Evolutionary conservation across 1,284 basidiomycete species (phyloP).

Genomic region (Ganoderma lingzhi): DNA sequence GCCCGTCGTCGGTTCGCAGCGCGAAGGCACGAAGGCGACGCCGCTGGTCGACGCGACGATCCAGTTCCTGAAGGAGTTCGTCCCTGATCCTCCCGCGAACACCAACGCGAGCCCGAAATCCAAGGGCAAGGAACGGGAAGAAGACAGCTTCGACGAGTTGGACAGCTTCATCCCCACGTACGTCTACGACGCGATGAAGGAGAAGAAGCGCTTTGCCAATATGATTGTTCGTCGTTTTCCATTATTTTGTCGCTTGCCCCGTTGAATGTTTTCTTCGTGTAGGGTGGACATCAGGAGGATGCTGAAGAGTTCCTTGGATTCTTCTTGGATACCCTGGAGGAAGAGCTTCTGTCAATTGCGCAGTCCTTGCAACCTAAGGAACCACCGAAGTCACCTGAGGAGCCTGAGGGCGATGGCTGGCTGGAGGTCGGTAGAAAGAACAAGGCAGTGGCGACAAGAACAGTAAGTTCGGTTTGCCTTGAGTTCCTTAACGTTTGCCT

Average conservation of each 20-base stretch:
- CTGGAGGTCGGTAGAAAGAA: constrained; percentile 94
- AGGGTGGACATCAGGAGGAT: constrained; percentile 96
- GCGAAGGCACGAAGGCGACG: constrained; percentile 59
- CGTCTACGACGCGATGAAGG: constrained; percentile 96
- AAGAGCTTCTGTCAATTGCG: constrained; percentile 83
- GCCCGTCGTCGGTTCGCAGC: constrained; percentile 40
- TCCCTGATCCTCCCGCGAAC: constrained; percentile 42
- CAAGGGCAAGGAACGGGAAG: constrained; percentile 47
- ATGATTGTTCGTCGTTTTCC: constrained; percentile 75
- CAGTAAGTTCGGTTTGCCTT: constrained; percentile 54
- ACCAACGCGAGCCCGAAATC: constrained; percentile 43
- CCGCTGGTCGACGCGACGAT: constrained; percentile 88
- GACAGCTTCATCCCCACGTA: constrained; percentile 89
- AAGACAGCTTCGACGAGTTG: constrained; percentile 51
- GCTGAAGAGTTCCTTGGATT: constrained; percentile 99
- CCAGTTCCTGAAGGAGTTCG: constrained; percentile 85
- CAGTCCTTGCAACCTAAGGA: constrained; percentile 52
- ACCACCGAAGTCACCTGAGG: constrained; percentile 34
- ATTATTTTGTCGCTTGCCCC: background rate
- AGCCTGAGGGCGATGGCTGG: constrained; percentile 76
- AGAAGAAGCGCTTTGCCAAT: constrained; percentile 92
- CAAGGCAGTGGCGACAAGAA: constrained; percentile 83
- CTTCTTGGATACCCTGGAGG: constrained; percentile 94
- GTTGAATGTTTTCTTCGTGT: constrained; percentile 14
- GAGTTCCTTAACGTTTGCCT: background rate